These are phyloP conservation scores for Polysphondylium violaceum DNA, from an alignment of 78 protist species.

Conservation along the genomic window DNA sequence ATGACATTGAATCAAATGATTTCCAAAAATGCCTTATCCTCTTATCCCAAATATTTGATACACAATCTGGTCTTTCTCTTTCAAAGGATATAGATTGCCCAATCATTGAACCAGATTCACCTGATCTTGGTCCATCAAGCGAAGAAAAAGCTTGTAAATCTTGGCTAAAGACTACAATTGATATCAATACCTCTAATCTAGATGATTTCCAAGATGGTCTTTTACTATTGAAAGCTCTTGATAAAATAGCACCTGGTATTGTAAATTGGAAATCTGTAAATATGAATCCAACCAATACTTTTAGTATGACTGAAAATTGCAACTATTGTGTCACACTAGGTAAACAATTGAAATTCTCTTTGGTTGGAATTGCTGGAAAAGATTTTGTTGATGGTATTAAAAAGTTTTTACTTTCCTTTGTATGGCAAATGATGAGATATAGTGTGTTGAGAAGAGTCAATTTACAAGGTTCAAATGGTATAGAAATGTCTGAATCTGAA, in stretches of 20 bases:
- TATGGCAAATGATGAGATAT: conserved; percentile 78
- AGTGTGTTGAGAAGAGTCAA: conserved; percentile 31
- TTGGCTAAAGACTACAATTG: conserved; percentile 69
- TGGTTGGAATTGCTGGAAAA: conserved; percentile 81
- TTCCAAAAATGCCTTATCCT: background rate
- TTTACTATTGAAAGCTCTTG: conserved; percentile 51
- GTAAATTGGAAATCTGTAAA: conserved; percentile 73
- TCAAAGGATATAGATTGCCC: background rate
- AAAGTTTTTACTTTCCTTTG: conserved; percentile 64
- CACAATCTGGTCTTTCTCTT: conserved; percentile 4
- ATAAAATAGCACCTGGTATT: conserved; percentile 47
- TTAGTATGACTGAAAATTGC: conserved; percentile 76
- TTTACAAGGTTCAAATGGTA: conserved; percentile 6
- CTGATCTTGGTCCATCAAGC: conserved; percentile 35
- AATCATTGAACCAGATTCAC: conserved; percentile 9
- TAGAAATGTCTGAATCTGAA: conserved; percentile 75
- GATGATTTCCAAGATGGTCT: conserved; percentile 72
- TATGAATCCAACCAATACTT: conserved; percentile 51
- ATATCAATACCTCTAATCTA: conserved; percentile 23
- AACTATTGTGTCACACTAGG: conserved; percentile 73
- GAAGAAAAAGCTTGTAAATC: conserved; percentile 71
- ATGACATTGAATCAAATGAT: background rate
- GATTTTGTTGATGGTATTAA: conserved; percentile 77
- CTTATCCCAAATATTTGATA: conserved; percentile 35
- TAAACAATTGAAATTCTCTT: conserved; percentile 57